Evolutionary conservation across 441 rosid genomes (phyloP).

Genomic region (Populus hybrid): DNA sequence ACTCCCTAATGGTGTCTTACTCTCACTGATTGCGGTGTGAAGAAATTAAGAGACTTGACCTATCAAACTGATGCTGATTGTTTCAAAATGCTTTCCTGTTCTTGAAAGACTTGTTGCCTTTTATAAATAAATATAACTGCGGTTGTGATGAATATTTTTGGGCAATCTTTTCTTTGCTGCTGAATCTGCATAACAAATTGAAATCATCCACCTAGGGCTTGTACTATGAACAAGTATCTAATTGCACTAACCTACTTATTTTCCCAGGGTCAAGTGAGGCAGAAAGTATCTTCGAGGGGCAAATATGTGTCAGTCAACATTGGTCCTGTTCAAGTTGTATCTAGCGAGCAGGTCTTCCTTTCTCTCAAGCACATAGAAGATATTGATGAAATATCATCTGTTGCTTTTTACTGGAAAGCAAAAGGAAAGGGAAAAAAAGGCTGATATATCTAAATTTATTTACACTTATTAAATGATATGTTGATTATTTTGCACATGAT

Average conservation of each 20-base stretch:
- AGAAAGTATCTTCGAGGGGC: conserved; percentile 85
- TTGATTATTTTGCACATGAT: not conserved
- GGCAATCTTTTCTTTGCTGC: conserved; percentile 4
- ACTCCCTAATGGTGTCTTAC: no score
- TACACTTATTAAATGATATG: not conserved
- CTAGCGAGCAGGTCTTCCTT: conserved; percentile 81
- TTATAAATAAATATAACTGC: not conserved
- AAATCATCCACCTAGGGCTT: not conserved
- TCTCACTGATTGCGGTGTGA: not conserved
- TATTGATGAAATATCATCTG: not conserved
- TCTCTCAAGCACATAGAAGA: not conserved
- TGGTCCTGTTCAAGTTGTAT: conserved; percentile 83
- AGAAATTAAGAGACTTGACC: not conserved
- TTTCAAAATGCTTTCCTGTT: not conserved
- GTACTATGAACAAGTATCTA: conserved; percentile 8
- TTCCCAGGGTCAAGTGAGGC: conserved; percentile 78
- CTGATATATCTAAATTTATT: not conserved
- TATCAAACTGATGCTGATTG: not conserved
- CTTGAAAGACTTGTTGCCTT: not conserved
- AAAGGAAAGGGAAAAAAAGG: not conserved
- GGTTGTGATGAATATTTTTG: no score
- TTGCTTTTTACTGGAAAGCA: not conserved
- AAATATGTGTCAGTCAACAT: conserved; percentile 95
- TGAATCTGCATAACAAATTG: not conserved
- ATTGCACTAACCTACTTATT: conserved; percentile 8